Conservation (phyloP, 2,329 filamentous ascomycete species). For the Ilyonectria mors-panacis region DNA sequence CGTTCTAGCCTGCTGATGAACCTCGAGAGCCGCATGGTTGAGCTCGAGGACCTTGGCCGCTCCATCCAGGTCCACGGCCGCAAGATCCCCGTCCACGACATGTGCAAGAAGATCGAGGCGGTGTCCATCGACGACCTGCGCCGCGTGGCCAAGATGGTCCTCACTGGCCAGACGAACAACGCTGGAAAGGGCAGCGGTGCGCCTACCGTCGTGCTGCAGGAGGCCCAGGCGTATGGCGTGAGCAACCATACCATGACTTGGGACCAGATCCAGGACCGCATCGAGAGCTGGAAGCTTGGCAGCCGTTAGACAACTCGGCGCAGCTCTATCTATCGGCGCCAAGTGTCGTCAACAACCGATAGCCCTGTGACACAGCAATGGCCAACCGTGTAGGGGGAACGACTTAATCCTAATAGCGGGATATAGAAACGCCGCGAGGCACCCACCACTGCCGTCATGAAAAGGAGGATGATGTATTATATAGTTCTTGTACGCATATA, state of each 20-base stretch:
- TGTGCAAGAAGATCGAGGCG: constrained; percentile 89
- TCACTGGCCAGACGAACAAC: constrained; percentile 84
- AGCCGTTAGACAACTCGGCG: constrained; percentile 54
- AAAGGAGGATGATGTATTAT: constrained; percentile 44
- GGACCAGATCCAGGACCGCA: constrained; percentile 91
- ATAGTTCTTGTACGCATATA: constrained; percentile 41
- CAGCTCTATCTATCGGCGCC: neutral
- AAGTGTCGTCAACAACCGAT: neutral
- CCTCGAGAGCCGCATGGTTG: constrained; percentile 95
- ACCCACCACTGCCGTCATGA: constrained; percentile 9
- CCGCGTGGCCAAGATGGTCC: constrained; percentile 83
- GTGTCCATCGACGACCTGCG: constrained; percentile 86
- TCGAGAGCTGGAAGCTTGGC: constrained; percentile 87
- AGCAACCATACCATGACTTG: constrained; percentile 80
- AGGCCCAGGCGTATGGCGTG: constrained; percentile 82
- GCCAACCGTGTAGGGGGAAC: neutral
- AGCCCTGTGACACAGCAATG: neutral
- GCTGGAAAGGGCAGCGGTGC: constrained; percentile 84
- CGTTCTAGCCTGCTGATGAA: constrained; percentile 95
- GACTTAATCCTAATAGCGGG: constrained; percentile 23
- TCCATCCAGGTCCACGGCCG: constrained; percentile 97
- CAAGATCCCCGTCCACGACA: constrained; percentile 92
- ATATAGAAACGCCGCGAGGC: constrained; percentile 23
- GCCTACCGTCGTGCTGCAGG: constrained; percentile 95
- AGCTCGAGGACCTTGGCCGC: constrained; percentile 93